Evolutionary conservation across 2,329 filamentous ascomycete genomes (phyloP).

Genomic region (Fusarium nanum): DNA sequence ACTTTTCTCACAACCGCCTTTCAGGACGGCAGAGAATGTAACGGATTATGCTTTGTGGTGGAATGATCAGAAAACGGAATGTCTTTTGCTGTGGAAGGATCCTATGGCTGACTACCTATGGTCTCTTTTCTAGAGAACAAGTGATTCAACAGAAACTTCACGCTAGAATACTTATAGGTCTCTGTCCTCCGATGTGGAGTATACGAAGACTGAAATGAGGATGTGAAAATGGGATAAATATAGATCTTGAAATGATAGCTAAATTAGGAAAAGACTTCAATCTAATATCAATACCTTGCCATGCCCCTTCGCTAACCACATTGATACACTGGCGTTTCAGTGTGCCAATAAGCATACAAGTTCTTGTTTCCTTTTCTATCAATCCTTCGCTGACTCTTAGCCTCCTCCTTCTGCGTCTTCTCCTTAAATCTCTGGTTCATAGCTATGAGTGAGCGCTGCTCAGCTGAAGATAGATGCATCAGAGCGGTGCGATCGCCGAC

Average conservation of each 20-base stretch:
- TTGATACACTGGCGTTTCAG: constrained; percentile 11
- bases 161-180: background rate
- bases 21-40: background rate
- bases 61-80: background rate
- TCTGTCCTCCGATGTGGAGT: background rate
- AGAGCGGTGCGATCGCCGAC: background rate
- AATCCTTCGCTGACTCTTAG: constrained; percentile 9
- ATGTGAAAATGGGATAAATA: background rate
- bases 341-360: constrained; percentile 24
- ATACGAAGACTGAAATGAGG: background rate
- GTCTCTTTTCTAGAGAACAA: constrained; percentile 13
- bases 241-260: background rate
- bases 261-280: background rate
- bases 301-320: background rate
- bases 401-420: constrained; percentile 16
- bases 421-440: constrained; percentile 4
- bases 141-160: background rate
- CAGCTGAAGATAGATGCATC: constrained; percentile 6
- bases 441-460: constrained; percentile 7
- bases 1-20: constrained; percentile 10
- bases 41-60: background rate
- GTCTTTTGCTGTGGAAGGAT: constrained; percentile 23
- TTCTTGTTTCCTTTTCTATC: constrained; percentile 20
- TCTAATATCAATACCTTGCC: background rate
- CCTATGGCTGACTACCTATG: constrained; percentile 16